A percentile compares a stretch with the other conserved stretches of the same genome.
Conservation (phyloP, 805 yeast species). For the Nakazawaea siamensis region DNA sequence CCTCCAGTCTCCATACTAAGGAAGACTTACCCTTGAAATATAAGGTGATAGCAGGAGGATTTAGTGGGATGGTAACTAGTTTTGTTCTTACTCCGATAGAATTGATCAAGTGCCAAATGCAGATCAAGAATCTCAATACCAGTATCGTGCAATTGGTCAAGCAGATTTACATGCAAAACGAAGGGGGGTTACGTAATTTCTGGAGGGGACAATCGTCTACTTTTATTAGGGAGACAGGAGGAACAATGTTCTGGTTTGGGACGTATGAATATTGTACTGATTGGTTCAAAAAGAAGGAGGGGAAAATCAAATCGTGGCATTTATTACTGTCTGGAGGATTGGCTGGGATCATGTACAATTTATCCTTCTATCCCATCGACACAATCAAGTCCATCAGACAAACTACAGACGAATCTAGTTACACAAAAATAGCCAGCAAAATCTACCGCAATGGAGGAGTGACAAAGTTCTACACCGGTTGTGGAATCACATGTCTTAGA, state of each 20-base stretch:
- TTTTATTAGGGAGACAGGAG: constrained; percentile 73
- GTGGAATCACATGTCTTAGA: constrained; percentile 72
- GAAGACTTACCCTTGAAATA: constrained; percentile 16
- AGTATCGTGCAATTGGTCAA: constrained; percentile 29
- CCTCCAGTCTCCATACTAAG: constrained; percentile 11
- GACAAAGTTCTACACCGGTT: constrained; percentile 70
- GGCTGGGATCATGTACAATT: constrained; percentile 80
- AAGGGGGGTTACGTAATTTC: constrained; percentile 56
- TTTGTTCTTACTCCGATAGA: constrained; percentile 89
- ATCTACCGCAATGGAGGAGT: constrained; percentile 51
- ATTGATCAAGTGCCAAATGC: constrained; percentile 79
- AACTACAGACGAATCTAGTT: constrained; percentile 36
- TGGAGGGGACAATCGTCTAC: constrained; percentile 90
- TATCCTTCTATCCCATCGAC: constrained; percentile 81
- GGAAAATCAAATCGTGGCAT: constrained; percentile 37
- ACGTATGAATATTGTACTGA: constrained; percentile 57
- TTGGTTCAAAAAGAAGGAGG: constrained; percentile 22
- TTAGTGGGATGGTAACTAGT: constrained; percentile 77
- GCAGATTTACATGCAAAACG: constrained; percentile 31
- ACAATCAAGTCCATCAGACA: constrained; percentile 86
- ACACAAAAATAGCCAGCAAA: constrained; percentile 26
- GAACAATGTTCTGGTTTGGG: constrained; percentile 93
- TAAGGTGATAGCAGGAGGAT: constrained; percentile 61
- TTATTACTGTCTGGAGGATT: constrained; percentile 71
- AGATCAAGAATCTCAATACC: constrained; percentile 44